Evolutionary conservation across 345 rosid species (phyloP).

Genomic region (Arabis alpina): DNA sequence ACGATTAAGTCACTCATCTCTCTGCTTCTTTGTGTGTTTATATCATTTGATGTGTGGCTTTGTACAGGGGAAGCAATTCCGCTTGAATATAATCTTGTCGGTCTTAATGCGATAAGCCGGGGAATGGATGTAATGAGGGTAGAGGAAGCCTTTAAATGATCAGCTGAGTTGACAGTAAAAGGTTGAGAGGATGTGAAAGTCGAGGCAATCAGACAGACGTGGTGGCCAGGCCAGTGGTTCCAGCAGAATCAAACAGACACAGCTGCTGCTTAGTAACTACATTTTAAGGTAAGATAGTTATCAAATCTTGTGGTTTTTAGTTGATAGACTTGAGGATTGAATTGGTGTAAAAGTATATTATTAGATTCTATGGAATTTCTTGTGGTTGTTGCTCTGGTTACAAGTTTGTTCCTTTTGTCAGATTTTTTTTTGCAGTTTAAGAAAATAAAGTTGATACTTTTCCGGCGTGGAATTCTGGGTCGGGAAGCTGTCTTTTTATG

Average conservation of each 20-base stretch:
- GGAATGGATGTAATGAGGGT: slow-evolving; percentile 80
- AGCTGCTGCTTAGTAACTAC: slow-evolving; percentile 46
- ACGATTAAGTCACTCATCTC: not conserved
- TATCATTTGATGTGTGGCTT: too few relatives aligned
- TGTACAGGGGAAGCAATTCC: slow-evolving; percentile 87
- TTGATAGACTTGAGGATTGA: too few relatives aligned
- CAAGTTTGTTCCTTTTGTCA: slow-evolving; percentile 3
- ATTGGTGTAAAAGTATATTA: too few relatives aligned
- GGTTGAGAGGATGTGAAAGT: slow-evolving; percentile 66
- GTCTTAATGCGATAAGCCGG: slow-evolving; percentile 77
- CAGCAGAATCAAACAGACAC: slow-evolving; percentile 48
- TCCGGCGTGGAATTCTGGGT: not conserved
- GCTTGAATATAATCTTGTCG: slow-evolving; percentile 82
- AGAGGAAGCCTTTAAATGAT: slow-evolving; percentile 62
- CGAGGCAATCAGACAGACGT: slow-evolving; percentile 65
- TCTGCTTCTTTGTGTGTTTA: too few relatives aligned
- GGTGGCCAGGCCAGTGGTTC: slow-evolving; percentile 93
- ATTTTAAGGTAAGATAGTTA: not conserved
- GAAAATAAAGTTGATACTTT: slow-evolving; percentile 16
- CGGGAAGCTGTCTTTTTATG: slow-evolving; percentile 13
- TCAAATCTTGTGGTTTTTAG: slow-evolving; percentile 9
- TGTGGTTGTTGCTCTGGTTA: not conserved
- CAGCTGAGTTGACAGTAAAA: slow-evolving; percentile 48
- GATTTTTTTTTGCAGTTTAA: not conserved
- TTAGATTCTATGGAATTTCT: not conserved